Evolutionary conservation across 306 rosid species (phyloP).

Genomic region (Inga leiocalycina): DNA sequence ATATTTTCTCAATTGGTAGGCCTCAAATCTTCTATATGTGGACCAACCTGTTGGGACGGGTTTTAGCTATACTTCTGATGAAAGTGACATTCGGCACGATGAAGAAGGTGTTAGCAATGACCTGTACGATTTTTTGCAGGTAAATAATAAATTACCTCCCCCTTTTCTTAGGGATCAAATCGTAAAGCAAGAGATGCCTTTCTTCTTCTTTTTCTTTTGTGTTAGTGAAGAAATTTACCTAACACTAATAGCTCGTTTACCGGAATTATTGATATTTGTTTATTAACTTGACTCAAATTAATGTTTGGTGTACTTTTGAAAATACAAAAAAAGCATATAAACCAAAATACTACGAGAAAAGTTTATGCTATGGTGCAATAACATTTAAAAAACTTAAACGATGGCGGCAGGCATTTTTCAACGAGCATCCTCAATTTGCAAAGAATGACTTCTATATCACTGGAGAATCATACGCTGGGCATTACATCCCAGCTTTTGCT

Average conservation of each 20-base stretch:
- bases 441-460: conserved; percentile 86
- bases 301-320: neutral
- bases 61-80: conserved; percentile 68
- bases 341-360: neutral
- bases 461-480: conserved; percentile 97
- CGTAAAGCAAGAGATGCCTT: neutral
- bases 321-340: neutral
- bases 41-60: conserved; percentile 96
- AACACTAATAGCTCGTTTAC: neutral
- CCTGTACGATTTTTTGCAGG: conserved; percentile 90
- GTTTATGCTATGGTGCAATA: neutral
- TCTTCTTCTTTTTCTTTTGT: neutral
- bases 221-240: neutral
- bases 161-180: neutral
- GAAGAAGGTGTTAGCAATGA: conserved; percentile 89
- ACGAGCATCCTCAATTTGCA: conserved; percentile 60
- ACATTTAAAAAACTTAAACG: neutral
- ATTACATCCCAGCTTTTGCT: conserved; percentile 91
- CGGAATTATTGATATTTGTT: neutral
- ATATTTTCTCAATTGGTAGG: conserved; percentile 49
- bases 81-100: conserved; percentile 59
- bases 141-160: neutral
- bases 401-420: conserved; percentile 63
- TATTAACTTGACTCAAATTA: neutral
- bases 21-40: conserved; percentile 77